These are phyloP conservation scores for Porphyridium purpureum DNA, from an alignment of 23 red algal genomes.

Conservation along the genomic window DNA sequence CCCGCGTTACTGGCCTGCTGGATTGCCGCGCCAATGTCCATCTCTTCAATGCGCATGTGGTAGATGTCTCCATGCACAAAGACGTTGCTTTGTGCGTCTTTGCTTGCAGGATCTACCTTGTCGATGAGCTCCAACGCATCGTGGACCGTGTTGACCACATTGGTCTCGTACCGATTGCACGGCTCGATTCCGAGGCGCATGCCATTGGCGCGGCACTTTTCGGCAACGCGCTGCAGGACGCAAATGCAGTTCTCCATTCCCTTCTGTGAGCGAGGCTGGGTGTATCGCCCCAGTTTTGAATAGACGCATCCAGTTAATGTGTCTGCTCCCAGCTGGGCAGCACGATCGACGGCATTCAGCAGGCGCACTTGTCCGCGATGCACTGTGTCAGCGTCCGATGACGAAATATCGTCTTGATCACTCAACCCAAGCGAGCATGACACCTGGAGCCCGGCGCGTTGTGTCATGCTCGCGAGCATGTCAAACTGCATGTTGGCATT, in stretches of 20 bases:
- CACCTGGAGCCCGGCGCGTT: not conserved
- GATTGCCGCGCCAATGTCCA: constrained; percentile 7
- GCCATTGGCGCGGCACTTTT: not conserved
- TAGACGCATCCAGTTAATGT: constrained; percentile 4
- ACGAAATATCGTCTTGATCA: constrained; percentile 4
- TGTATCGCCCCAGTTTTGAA: constrained; percentile 3
- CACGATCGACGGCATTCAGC: not conserved
- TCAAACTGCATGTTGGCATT: not conserved
- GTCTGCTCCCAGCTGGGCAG: not conserved
- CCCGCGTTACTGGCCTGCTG: too few species aligned
- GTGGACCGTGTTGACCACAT: constrained; percentile 6
- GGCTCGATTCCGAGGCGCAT: constrained; percentile 6
- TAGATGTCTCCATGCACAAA: constrained; percentile 7
- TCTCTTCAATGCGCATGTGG: constrained; percentile 10
- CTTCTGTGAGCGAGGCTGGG: not conserved
- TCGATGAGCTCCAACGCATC: constrained; percentile 7
- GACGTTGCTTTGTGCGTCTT: too few species aligned
- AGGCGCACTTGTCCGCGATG: constrained; percentile 1
- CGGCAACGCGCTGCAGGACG: constrained; percentile 2
- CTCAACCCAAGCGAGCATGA: constrained; percentile 7
- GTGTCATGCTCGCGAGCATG: not conserved
- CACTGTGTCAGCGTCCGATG: not conserved
- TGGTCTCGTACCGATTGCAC: constrained; percentile 14
- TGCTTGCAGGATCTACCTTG: not conserved
- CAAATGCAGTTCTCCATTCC: constrained; percentile 5